These are phyloP conservation scores for Ophiostoma australiae DNA, from an alignment of 2,329 filamentous ascomycete genomes.

Conservation along the genomic window DNA sequence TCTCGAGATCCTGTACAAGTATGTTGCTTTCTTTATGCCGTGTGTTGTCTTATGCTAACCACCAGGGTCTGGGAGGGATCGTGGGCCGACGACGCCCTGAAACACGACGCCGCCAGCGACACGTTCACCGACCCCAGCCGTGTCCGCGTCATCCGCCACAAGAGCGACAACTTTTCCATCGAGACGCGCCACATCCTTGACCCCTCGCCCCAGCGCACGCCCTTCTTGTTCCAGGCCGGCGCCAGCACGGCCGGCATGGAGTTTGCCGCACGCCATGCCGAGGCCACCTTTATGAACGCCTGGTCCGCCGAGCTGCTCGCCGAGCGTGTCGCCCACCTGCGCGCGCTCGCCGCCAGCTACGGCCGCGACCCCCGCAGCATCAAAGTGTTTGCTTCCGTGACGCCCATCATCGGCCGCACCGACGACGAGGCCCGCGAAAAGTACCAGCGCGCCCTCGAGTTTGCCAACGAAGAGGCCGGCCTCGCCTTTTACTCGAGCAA, in stretches of 20 bases:
- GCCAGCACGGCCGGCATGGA: constrained; percentile 27
- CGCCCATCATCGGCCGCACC: constrained; percentile 27
- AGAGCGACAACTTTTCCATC: constrained; percentile 20
- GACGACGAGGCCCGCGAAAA: constrained; percentile 29
- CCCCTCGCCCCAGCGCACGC: constrained; percentile 18
- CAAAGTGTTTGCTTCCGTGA: constrained; percentile 29
- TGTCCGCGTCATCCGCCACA: constrained; percentile 19
- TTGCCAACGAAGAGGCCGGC: constrained; percentile 27
- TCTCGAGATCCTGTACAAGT: constrained; percentile 28
- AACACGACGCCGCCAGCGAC: constrained; percentile 12
- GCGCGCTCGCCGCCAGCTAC: constrained; percentile 21
- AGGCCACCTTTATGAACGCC: constrained; percentile 29
- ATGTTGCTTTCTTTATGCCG: background rate
- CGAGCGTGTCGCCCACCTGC: constrained; percentile 23
- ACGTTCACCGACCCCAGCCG: constrained; percentile 22
- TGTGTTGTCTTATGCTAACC: background rate
- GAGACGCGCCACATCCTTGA: constrained; percentile 14
- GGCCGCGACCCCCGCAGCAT: constrained; percentile 27
- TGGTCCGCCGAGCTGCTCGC: constrained; percentile 23
- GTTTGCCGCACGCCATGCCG: constrained; percentile 30
- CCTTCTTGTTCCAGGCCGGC: constrained; percentile 29
- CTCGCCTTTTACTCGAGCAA: constrained; percentile 30
- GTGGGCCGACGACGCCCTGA: background rate
- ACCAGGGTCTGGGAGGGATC: background rate
- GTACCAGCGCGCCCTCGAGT: constrained; percentile 25